phyloP scores from a whole-genome alignment of 495 filamentous ascomycete genomes.

The Margaritispora aquatica region DNA sequence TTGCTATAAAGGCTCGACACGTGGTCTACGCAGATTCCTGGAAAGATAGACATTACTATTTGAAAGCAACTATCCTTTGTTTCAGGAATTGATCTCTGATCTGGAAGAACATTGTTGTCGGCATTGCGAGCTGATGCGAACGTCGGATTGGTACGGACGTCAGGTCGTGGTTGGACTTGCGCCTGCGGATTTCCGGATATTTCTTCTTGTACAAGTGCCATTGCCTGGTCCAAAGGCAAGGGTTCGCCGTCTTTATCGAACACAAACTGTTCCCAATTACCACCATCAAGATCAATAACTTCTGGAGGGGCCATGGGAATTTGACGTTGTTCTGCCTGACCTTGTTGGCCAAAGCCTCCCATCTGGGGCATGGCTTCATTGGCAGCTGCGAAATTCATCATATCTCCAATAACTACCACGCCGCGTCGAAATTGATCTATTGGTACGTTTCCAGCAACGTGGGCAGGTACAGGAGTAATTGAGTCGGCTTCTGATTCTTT shows the following conservation, averaged over 20 bases:
- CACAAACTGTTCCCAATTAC: constrained; percentile 2
- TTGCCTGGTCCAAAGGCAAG: not conserved
- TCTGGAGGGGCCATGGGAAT: not conserved
- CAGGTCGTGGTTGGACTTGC: too few relatives aligned
- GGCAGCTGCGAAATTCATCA: not conserved
- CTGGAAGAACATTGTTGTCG: not conserved
- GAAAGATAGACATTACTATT: constrained; percentile 40
- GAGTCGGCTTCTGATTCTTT: not conserved
- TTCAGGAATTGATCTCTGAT: not conserved
- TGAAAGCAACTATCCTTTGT: constrained; percentile 27
- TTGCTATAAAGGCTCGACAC: constrained; percentile 33
- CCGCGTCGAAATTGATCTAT: not conserved
- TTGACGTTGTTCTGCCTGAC: too few relatives aligned
- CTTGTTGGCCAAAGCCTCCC: too few relatives aligned
- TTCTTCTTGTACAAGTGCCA: not conserved
- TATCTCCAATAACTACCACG: not conserved
- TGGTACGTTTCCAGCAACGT: not conserved
- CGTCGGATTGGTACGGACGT: too few relatives aligned
- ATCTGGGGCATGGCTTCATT: not conserved
- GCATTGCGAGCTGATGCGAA: too few relatives aligned
- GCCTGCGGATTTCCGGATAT: too few relatives aligned
- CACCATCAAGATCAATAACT: not conserved
- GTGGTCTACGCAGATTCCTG: constrained; percentile 40
- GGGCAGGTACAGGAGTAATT: too few relatives aligned
- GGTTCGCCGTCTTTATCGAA: not conserved